Evolutionary conservation across 1,139 yeast species (phyloP).

Genomic region (Starmera stellimalicola): DNA sequence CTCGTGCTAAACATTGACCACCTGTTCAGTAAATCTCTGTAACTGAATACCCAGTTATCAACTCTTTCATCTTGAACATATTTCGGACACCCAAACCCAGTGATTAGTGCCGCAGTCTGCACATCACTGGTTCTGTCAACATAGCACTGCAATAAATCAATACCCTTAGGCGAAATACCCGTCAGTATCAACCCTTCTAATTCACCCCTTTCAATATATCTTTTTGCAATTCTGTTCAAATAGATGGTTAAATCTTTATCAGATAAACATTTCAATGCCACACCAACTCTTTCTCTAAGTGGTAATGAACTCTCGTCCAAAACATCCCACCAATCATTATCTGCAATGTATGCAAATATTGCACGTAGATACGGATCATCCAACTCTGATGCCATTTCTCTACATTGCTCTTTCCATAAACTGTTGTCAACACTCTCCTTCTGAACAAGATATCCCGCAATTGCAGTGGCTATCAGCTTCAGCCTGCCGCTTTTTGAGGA

Average conservation of each 20-base stretch:
- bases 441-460: conserved; percentile 85
- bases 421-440: conserved; percentile 52
- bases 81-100: conserved; percentile 75
- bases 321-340: conserved; percentile 95
- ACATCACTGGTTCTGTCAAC: conserved; percentile 88
- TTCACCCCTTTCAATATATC: conserved; percentile 71
- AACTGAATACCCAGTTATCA: conserved; percentile 69
- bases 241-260: conserved; percentile 68
- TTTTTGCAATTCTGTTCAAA: conserved; percentile 58
- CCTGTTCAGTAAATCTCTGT: conserved; percentile 66
- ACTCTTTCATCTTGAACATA: conserved; percentile 66
- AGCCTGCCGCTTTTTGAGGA: conserved; percentile 36
- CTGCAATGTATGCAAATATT: conserved; percentile 88
- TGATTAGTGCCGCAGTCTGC: conserved; percentile 81
- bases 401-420: conserved; percentile 91
- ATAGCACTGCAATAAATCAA: conserved; percentile 75
- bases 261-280: conserved; percentile 75
- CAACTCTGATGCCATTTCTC: conserved; percentile 75
- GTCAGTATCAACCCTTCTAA: conserved; percentile 85
- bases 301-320: conserved; percentile 86
- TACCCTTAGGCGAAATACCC: conserved; percentile 79
- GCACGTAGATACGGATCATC: conserved; percentile 88
- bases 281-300: conserved; percentile 78
- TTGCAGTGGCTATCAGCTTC: conserved; percentile 82
- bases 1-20: conserved; percentile 75